A percentile compares a stretch with the other conserved stretches of the same genome.
phyloP scores from a whole-genome alignment of 768 basidiomycete genomes.

The Lactarius psammicola region DNA sequence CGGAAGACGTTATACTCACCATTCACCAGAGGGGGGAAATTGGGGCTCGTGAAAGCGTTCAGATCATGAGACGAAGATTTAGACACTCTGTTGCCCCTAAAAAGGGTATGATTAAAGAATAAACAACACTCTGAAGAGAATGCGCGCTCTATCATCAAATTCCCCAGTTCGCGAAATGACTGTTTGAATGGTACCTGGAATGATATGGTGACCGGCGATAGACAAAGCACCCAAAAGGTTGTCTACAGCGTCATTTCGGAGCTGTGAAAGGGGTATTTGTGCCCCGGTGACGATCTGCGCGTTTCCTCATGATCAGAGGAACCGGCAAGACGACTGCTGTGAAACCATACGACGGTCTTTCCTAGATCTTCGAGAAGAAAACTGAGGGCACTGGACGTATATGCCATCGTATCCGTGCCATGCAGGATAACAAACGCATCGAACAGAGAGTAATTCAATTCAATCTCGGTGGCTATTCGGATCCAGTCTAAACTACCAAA shows the following conservation, averaged over 20 bases:
- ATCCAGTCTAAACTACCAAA: slow-evolving; percentile 67
- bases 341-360: slow-evolving; percentile 70
- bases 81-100: slow-evolving; percentile 80
- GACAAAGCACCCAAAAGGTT: slow-evolving; percentile 87
- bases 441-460: slow-evolving; percentile 81
- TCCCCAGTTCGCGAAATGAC: not conserved
- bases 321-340: not conserved
- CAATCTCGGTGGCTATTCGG: slow-evolving; percentile 86
- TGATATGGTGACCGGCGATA: slow-evolving; percentile 87
- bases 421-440: slow-evolving; percentile 92
- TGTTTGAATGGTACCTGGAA: slow-evolving; percentile 60
- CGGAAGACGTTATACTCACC: slow-evolving; percentile 43
- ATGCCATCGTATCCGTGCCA: slow-evolving; percentile 91
- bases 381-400: slow-evolving; percentile 83
- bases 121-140: slow-evolving; percentile 66
- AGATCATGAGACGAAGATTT: slow-evolving; percentile 82
- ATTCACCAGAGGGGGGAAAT: slow-evolving; percentile 78
- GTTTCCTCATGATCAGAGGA: not conserved
- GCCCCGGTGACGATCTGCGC: slow-evolving; percentile 84
- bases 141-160: slow-evolving; percentile 5
- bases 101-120: slow-evolving; percentile 88
- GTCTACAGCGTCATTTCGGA: slow-evolving; percentile 93
- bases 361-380: slow-evolving; percentile 92
- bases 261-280: slow-evolving; percentile 87
- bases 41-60: slow-evolving; percentile 81